A percentile compares a stretch with the other conserved stretches of the same genome.
These are phyloP conservation scores for Henckelia pumila DNA, from an alignment of 257 asterid genomes.

Conservation along the genomic window DNA sequence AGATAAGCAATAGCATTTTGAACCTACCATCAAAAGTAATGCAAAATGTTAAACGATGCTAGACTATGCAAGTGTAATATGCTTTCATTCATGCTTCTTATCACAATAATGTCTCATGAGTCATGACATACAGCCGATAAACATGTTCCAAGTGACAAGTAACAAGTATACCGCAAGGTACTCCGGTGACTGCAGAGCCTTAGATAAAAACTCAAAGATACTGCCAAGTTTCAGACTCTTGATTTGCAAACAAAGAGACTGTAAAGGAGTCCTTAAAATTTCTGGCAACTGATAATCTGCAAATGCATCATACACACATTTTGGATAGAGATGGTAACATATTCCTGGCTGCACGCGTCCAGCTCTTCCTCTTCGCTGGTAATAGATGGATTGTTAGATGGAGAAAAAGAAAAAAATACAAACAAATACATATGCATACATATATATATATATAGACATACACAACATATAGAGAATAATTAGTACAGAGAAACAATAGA, in stretches of 20 bases:
- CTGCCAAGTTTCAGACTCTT: slow-evolving; percentile 90
- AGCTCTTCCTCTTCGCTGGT: slow-evolving; percentile 97
- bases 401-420: too few species aligned
- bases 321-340: slow-evolving; percentile 91
- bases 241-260: slow-evolving; percentile 92
- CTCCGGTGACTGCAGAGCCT: slow-evolving; percentile 93
- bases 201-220: slow-evolving; percentile 73
- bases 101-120: slow-evolving; percentile 8
- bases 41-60: slow-evolving; percentile 8
- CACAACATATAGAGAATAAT: too few species aligned
- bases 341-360: slow-evolving; percentile 99
- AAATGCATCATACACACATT: slow-evolving; percentile 78
- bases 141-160: slow-evolving; percentile 12
- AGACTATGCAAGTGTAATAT: slow-evolving; percentile 18
- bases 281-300: slow-evolving; percentile 88
- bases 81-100: slow-evolving; percentile 14
- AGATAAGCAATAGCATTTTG: slow-evolving; percentile 92
- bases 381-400: not conserved
- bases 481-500: slow-evolving; percentile 20
- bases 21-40: slow-evolving; percentile 45
- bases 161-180: slow-evolving; percentile 60
- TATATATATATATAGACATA: too few species aligned
- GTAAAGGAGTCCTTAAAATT: slow-evolving; percentile 93
- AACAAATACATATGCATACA: too few species aligned
- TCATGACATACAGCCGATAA: slow-evolving; percentile 5